Conservation (phyloP, 768 basidiomycete genomes). For the Russula lepida region DNA sequence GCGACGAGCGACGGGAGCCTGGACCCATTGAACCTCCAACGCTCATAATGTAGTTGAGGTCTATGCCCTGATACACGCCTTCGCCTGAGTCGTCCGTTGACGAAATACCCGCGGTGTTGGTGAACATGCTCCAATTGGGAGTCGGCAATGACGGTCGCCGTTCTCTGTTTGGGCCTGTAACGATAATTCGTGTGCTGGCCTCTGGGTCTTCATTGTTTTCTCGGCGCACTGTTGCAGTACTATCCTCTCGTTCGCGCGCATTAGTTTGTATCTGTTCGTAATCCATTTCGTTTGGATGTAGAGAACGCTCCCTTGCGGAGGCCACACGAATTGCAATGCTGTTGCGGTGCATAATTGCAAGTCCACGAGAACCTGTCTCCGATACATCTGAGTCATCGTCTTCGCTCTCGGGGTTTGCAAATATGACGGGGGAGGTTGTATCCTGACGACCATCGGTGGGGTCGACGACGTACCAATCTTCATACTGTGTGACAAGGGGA, state of each 20-base stretch:
- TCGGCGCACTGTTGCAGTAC: slow-evolving; percentile 10
- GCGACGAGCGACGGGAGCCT: slow-evolving; percentile 16
- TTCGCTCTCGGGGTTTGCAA: slow-evolving; percentile 5
- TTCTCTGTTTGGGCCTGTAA: not conserved
- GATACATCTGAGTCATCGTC: slow-evolving; percentile 16
- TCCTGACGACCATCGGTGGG: slow-evolving; percentile 14
- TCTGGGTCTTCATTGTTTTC: not conserved
- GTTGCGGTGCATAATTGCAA: slow-evolving; percentile 10
- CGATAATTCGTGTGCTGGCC: not conserved
- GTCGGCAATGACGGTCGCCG: slow-evolving; percentile 9
- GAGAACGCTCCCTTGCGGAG: slow-evolving; percentile 1
- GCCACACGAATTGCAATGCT: slow-evolving; percentile 14
- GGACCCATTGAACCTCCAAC: not conserved
- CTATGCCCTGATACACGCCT: slow-evolving; percentile 14
- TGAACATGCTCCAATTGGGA: slow-evolving; percentile 15
- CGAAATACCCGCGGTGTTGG: not conserved
- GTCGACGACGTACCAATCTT: slow-evolving; percentile 12
- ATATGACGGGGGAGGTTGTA: slow-evolving; percentile 13
- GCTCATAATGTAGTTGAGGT: slow-evolving; percentile 15
- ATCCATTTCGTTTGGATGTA: not conserved
- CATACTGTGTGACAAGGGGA: not conserved
- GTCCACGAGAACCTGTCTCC: slow-evolving; percentile 6
- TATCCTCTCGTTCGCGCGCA: slow-evolving; percentile 10
- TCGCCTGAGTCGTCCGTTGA: slow-evolving; percentile 1
- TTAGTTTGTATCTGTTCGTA: not conserved